Percentiles rank a stretch among this genome's conserved stretches.
Evolutionary conservation across 495 filamentous ascomycete species (phyloP).

Genomic region (Corynascus novoguineensis): DNA sequence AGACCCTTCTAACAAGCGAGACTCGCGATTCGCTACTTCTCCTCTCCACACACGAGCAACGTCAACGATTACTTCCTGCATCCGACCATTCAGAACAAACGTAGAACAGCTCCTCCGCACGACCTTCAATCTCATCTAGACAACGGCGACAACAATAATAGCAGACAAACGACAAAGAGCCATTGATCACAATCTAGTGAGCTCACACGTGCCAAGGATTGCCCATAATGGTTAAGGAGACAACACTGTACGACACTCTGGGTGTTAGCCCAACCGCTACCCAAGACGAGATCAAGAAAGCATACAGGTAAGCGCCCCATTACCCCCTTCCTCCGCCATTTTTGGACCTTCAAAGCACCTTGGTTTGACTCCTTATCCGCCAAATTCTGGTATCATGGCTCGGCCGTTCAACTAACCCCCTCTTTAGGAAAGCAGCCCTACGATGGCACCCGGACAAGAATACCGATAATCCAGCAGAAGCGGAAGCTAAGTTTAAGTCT

Average conservation of each 20-base stretch:
- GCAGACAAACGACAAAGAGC: not conserved
- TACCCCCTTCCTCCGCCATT: not conserved
- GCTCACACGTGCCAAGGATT: not conserved
- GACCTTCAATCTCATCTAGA: not conserved
- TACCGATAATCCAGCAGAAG: slow-evolving; percentile 74
- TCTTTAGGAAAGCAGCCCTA: slow-evolving; percentile 69
- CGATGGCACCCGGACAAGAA: slow-evolving; percentile 98
- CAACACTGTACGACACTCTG: slow-evolving; percentile 76
- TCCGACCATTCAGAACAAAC: slow-evolving; percentile 13
- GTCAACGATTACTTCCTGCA: slow-evolving; percentile 9
- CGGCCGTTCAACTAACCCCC: not conserved
- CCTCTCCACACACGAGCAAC: slow-evolving; percentile 3
- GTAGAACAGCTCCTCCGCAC: slow-evolving; percentile 10
- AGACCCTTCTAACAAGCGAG: slow-evolving; percentile 1
- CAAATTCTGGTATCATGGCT: too few species aligned
- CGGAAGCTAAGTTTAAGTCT: slow-evolving; percentile 93
- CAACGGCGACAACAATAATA: not conserved
- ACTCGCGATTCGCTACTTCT: slow-evolving; percentile 14
- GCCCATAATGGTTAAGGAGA: slow-evolving; percentile 73
- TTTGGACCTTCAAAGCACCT: not conserved
- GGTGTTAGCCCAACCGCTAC: slow-evolving; percentile 70
- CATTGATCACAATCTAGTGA: not conserved
- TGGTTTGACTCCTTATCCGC: too few species aligned
- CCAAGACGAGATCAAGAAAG: slow-evolving; percentile 96
- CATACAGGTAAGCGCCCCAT: slow-evolving; percentile 62